Evolutionary conservation across 2,329 filamentous ascomycete species (phyloP).

Genomic region (Myriangium duriaei): DNA sequence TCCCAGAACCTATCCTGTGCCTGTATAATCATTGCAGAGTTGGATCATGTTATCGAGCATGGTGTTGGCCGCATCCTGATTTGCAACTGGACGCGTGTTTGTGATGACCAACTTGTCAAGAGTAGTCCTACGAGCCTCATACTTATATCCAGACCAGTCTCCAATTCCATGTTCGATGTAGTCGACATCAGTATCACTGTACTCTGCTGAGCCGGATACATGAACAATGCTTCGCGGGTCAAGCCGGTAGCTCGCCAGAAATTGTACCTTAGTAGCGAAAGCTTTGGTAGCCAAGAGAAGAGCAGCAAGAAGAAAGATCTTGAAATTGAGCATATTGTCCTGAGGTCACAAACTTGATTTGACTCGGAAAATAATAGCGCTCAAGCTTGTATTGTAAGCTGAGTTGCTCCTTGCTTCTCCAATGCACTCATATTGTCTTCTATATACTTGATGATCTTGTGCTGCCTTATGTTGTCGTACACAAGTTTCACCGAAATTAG

Average conservation of each 20-base stretch:
- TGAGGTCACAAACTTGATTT: too few species aligned
- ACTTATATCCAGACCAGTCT: background rate
- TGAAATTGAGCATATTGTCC: background rate
- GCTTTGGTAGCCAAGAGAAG: background rate
- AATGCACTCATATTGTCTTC: too few species aligned
- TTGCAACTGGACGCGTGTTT: background rate
- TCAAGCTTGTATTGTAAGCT: too few species aligned
- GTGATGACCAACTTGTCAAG: background rate
- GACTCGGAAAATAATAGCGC: too few species aligned
- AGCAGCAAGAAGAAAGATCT: background rate
- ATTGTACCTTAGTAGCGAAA: background rate
- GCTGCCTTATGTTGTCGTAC: too few species aligned
- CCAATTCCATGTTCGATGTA: background rate
- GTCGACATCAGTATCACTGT: background rate
- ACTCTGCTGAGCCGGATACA: background rate
- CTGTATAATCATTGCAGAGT: background rate
- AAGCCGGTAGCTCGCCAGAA: background rate
- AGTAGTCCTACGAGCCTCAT: background rate
- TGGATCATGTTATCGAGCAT: background rate
- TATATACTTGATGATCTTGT: too few species aligned
- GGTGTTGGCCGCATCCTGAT: background rate
- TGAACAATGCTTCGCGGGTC: background rate
- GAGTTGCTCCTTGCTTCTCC: too few species aligned
- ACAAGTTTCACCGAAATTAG: too few species aligned
- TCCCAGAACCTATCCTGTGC: too few species aligned